A percentile compares a stretch with the other conserved stretches of the same genome.
These are phyloP conservation scores for Neofusicoccum ribis DNA, from an alignment of 2,329 filamentous ascomycete species.

Conservation along the genomic window DNA sequence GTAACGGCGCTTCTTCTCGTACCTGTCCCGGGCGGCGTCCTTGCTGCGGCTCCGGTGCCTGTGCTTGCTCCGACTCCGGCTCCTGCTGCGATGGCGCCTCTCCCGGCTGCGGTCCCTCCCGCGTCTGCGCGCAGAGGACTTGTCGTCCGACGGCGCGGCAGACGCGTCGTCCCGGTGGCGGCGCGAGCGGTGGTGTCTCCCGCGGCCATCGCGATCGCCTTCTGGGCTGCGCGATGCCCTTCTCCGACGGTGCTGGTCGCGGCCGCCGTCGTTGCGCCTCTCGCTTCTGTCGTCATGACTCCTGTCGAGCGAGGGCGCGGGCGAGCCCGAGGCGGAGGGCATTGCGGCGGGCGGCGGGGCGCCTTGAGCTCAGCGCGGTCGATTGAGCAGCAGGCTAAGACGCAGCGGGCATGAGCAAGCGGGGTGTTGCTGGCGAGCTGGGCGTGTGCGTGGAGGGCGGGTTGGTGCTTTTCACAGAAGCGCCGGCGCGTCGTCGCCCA, in stretches of 20 bases:
- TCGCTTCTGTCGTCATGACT: not conserved
- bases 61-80: constrained; percentile 22
- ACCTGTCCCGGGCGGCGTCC: constrained; percentile 18
- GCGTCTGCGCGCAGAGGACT: not conserved
- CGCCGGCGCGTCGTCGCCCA: not conserved
- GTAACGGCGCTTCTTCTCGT: constrained; percentile 17
- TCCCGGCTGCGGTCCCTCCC: not conserved
- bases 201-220: constrained; percentile 23
- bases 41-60: constrained; percentile 20
- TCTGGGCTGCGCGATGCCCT: constrained; percentile 29
- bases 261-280: not conserved
- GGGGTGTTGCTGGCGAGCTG: not conserved
- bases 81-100: constrained; percentile 9
- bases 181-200: constrained; percentile 19
- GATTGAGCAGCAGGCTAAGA: not conserved
- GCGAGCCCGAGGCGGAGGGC: not conserved
- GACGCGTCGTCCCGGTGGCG: constrained; percentile 3
- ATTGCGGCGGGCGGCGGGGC: not conserved
- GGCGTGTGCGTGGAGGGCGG: not conserved
- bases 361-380: not conserved
- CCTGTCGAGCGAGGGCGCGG: not conserved
- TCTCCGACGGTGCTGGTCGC: constrained; percentile 22
- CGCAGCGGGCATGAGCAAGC: not conserved
- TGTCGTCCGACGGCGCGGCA: not conserved
- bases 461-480: not conserved